phyloP scores from a whole-genome alignment of 2,329 filamentous ascomycete genomes.

The Aspergillus novofumigatus region DNA sequence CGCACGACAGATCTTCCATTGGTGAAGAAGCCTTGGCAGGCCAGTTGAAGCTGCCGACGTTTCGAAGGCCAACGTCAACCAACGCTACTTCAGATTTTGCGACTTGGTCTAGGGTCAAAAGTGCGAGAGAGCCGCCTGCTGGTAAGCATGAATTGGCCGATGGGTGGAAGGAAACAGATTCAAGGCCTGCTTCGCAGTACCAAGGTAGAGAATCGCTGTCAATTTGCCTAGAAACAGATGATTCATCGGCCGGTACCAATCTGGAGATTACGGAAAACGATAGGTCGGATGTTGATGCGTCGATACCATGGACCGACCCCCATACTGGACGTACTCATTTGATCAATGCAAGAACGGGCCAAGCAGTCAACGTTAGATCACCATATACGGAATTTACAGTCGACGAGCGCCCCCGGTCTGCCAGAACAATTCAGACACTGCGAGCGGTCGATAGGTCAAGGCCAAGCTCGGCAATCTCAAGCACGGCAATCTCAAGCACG shows the following conservation, averaged over 20 bases:
- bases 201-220: neutral
- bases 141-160: neutral
- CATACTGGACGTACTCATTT: conserved; percentile 40
- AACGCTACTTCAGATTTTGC: conserved; percentile 24
- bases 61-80: conserved; percentile 12
- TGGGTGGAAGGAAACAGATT: conserved; percentile 6
- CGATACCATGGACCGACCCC: conserved; percentile 57
- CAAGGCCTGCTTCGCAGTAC: neutral
- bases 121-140: conserved; percentile 19
- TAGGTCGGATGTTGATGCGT: conserved; percentile 9
- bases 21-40: conserved; percentile 23
- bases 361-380: conserved; percentile 20
- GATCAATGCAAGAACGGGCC: conserved; percentile 34
- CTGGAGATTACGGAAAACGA: neutral
- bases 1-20: neutral
- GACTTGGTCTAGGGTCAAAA: conserved; percentile 41
- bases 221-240: neutral
- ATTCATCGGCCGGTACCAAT: neutral
- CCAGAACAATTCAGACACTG: conserved; percentile 10
- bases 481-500: conserved; percentile 5
- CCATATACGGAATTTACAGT: conserved; percentile 5
- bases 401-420: conserved; percentile 14
- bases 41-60: conserved; percentile 28
- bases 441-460: conserved; percentile 4
- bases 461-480: conserved; percentile 15